These are phyloP conservation scores for Coemansia guatemalensis DNA, from an alignment of 192 early-diverging fungal genomes.

Conservation along the genomic window DNA sequence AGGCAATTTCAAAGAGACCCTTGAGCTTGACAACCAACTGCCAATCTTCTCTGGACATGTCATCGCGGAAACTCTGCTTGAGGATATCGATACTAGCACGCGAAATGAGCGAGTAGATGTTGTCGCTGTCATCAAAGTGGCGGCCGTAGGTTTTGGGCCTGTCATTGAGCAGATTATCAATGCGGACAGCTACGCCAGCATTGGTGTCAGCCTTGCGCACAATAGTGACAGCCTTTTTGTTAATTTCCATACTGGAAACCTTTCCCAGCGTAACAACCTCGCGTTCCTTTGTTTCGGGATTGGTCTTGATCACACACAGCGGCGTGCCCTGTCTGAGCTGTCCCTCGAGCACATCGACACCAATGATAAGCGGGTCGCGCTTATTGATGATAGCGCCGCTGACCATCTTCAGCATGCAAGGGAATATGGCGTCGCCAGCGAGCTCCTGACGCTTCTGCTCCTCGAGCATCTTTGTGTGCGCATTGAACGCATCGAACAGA, in stretches of 20 bases:
- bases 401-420: constrained; percentile 88
- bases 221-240: constrained; percentile 80
- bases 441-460: constrained; percentile 88
- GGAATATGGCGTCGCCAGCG: constrained; percentile 92
- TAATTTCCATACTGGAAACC: constrained; percentile 89
- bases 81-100: constrained; percentile 91
- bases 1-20: constrained; percentile 57
- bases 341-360: constrained; percentile 94
- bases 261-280: constrained; percentile 79
- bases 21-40: constrained; percentile 76
- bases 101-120: constrained; percentile 79
- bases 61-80: constrained; percentile 91
- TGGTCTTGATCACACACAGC: constrained; percentile 78
- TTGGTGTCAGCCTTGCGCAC: constrained; percentile 80
- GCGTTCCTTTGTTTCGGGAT: constrained; percentile 69
- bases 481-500: constrained; percentile 91
- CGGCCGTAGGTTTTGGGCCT: constrained; percentile 89
- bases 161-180: constrained; percentile 83
- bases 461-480: constrained; percentile 71
- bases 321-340: constrained; percentile 87
- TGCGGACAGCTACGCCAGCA: constrained; percentile 87
- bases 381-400: constrained; percentile 92
- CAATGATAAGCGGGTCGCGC: constrained; percentile 91
- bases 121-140: constrained; percentile 85
- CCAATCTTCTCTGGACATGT: constrained; percentile 91